Percentiles rank a stretch among this genome's conserved stretches.
Evolutionary conservation across 345 rosid genomes (phyloP).

Genomic region (Hevea brasiliensis): DNA sequence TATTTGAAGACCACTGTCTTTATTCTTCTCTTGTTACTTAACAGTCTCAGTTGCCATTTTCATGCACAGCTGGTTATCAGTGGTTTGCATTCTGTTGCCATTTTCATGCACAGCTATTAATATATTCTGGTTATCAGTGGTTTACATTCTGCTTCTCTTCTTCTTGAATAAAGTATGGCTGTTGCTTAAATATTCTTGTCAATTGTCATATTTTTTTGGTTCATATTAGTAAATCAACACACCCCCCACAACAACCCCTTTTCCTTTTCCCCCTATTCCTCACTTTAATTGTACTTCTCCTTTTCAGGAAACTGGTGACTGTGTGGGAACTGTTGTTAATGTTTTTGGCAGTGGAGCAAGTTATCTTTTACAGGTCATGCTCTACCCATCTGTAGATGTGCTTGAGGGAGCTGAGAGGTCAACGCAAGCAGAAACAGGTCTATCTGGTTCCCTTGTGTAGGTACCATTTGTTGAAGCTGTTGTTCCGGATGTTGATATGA

Average conservation of each 20-base stretch:
- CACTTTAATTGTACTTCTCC: not conserved
- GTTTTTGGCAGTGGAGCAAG: slow-evolving; percentile 71
- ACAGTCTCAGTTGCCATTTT: not conserved
- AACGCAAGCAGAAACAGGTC: slow-evolving; percentile 30
- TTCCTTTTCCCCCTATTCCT: not conserved
- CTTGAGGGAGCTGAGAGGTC: slow-evolving; percentile 42
- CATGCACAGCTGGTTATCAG: no score
- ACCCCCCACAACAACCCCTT: no score
- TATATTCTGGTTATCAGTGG: not conserved
- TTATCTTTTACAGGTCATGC: slow-evolving; percentile 78
- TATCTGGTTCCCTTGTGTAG: slow-evolving; percentile 63
- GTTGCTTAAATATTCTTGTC: not conserved
- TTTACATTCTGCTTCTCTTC: not conserved
- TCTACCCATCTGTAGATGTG: slow-evolving; percentile 39
- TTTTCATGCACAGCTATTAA: not conserved
- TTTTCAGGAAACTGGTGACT: slow-evolving; percentile 69
- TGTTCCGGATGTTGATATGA: slow-evolving; percentile 79
- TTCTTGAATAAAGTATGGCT: not conserved
- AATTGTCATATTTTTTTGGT: not conserved
- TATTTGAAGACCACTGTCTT: no score
- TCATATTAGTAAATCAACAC: not conserved
- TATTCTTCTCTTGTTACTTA: no score
- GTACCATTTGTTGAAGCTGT: slow-evolving; percentile 84
- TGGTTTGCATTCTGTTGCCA: no score
- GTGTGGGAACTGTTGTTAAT: slow-evolving; percentile 76